Conservation (phyloP, 2,329 filamentous ascomycete species). For the Microsporum ferrugineum region DNA sequence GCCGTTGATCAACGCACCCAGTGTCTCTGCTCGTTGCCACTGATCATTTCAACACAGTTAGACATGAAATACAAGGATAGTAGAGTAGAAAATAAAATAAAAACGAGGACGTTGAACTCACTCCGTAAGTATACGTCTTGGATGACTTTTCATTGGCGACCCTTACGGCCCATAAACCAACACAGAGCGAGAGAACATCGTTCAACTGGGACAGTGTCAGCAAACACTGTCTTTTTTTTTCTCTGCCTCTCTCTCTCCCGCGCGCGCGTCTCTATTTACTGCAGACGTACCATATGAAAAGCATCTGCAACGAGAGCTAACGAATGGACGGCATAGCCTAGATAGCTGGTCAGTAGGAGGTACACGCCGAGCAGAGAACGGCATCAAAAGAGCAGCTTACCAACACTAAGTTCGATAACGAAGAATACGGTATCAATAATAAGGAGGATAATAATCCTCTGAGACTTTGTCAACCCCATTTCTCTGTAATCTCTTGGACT, state of each 20-base stretch:
- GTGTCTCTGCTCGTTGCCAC: slow-evolving; percentile 95
- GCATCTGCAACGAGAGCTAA: slow-evolving; percentile 91
- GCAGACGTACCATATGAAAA: slow-evolving; percentile 74
- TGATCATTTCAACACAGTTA: slow-evolving; percentile 25
- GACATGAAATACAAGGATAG: not conserved
- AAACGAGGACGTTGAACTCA: slow-evolving; percentile 37
- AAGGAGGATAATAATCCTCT: slow-evolving; percentile 84
- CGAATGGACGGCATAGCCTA: slow-evolving; percentile 73
- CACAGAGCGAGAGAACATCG: slow-evolving; percentile 86
- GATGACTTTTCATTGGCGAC: slow-evolving; percentile 70
- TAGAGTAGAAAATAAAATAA: not conserved
- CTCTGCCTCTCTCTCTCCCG: too few species aligned
- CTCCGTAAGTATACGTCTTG: slow-evolving; percentile 89
- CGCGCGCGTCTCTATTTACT: too few species aligned
- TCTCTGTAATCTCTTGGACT: not conserved
- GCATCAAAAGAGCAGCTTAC: slow-evolving; percentile 24
- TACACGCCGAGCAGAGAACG: not conserved
- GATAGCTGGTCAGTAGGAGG: not conserved
- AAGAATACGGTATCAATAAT: slow-evolving; percentile 85
- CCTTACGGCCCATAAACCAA: slow-evolving; percentile 90
- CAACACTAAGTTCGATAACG: slow-evolving; percentile 71
- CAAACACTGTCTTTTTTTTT: not conserved
- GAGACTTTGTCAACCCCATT: slow-evolving; percentile 87
- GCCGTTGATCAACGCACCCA: slow-evolving; percentile 92
- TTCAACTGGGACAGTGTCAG: slow-evolving; percentile 53